Evolutionary conservation across 805 yeast genomes (phyloP).

Genomic region (Torulaspora franciscae): DNA sequence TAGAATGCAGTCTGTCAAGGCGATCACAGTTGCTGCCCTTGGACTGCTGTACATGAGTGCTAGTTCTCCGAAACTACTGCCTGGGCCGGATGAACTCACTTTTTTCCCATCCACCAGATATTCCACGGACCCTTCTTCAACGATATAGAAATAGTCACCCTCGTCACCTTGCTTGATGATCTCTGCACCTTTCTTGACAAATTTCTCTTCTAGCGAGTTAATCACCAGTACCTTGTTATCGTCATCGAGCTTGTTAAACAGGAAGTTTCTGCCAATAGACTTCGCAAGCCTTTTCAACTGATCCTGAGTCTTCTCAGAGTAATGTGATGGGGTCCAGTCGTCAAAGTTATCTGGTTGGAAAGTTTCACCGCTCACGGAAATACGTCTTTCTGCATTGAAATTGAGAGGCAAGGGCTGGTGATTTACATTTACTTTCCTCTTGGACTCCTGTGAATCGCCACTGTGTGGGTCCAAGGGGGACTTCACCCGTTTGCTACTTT

Average conservation of each 20-base stretch:
- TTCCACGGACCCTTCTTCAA: constrained; percentile 81
- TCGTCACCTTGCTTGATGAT: constrained; percentile 89
- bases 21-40: constrained; percentile 90
- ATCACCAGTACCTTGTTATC: constrained; percentile 74
- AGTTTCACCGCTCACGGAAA: constrained; percentile 87
- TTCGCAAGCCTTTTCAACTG: constrained; percentile 66
- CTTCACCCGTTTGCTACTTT: constrained; percentile 16
- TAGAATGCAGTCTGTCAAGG: constrained; percentile 62
- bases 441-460: constrained; percentile 9
- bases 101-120: constrained; percentile 60
- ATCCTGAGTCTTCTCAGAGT: constrained; percentile 51
- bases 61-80: constrained; percentile 91
- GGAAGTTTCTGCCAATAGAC: constrained; percentile 73
- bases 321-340: constrained; percentile 64
- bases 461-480: constrained; percentile 22
- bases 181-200: constrained; percentile 51
- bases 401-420: constrained; percentile 45
- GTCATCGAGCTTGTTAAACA: constrained; percentile 77
- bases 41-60: constrained; percentile 98
- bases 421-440: constrained; percentile 15
- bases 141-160: constrained; percentile 86
- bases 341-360: constrained; percentile 70
- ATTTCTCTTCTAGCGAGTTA: constrained; percentile 75
- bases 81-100: constrained; percentile 74
- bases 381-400: constrained; percentile 78